Base-by-base conservation (phyloP, 2,329 filamentous ascomycete species). In the Tolypocladium tundrense region DNA sequence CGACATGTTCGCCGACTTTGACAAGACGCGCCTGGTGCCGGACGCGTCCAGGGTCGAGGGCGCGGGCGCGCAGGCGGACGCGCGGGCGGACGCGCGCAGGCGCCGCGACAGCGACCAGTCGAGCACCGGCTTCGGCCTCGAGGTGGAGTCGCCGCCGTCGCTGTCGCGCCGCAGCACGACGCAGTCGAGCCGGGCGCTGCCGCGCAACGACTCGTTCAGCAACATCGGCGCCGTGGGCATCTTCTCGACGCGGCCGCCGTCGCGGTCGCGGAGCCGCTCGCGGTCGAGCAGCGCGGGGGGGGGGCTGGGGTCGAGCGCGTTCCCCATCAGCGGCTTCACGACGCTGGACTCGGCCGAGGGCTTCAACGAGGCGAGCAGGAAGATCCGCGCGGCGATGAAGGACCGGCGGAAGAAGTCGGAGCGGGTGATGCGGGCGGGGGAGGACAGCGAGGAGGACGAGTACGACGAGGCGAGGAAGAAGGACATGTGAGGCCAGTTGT, bases 1-100 rank as follows among this genome's bases (percentile, higher is more conserved):
- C 0, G 92, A 97, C 69, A 87, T 99, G 77, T 99, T 95, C 75
- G 88, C 91, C n/a, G 94, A 99, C 75, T 99, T 96, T 68, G 90
- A 94, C 66, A 82, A 86, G 61, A 81, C 84, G 14, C 84, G 90
- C 40, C 82, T 94, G 58, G 77, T 93, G 37, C 76, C 79, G 4
- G 83, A 86, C 61, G 75, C 81, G 1, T 72, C 75, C 62, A 74
- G 66, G 57, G 66, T 68, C 41, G 74, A 75, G 58, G 64, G 66
- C 8, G 70, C 67, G 33, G 61, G 68, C 21, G 57, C 68, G 2
- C 61, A 57, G 55, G 58, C 65, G 53, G 61, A 63, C 31, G 62
- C 63, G 35, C 64, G 68, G 55, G 58, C 65, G 53, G 61, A 63
- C 31, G 62, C 63, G 35, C 64, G 68, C 55, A 67, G 67, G 57